Evolutionary conservation across 2,329 filamentous ascomycete genomes (phyloP), one percentile per base, ranked within the genome.

Genomic region (Penicillium janthinellum): DNA sequence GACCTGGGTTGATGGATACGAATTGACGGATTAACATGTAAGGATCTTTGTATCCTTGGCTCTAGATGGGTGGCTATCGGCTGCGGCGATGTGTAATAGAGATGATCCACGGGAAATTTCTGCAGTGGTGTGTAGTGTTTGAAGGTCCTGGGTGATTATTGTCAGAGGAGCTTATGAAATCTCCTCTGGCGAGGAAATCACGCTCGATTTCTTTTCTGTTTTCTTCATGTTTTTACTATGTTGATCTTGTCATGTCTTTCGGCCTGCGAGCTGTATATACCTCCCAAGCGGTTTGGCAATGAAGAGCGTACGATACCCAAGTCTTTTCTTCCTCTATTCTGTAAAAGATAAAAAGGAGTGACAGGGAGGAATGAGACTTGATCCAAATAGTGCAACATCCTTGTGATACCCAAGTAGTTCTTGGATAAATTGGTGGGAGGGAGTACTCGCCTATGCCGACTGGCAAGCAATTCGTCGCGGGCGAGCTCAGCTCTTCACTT

Each of bases 261-360:
- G 58, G 62, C 62, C 53, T 67, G 65, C 69, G 67, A 68, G 66
- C 66, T 76, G 74, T 76, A 75, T 74, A 76, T 76, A 76, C 67
- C 70, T 70, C 66, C 65, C 56, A 62, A 68, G 69, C 70, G 70
- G 71, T 71, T 70, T 73, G 68, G 64, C 69, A 73, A 75, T 72
- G 71, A 73, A 73, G 70, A 75, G 70, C 72, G 71, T 74, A 73
- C 66, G 70, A 74, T 75, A 74, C 71, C 68, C 70, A 66, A 38
- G 28, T 41, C 39, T 42, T 44, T 31, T 47, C 59, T 39, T 38
- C 37, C n/a, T 2, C 10, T 25, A 5, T 39, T 6, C 28, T 11
- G 52, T 45, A 54, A 31, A 34, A 28, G n/a, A 12, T 35, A 3
- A 35, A 35, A 35, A 35, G 4, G 5, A 31, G 6, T 8, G 28